Evolutionary conservation across 441 rosid genomes (phyloP).

Genomic region (Hura crepitans): DNA sequence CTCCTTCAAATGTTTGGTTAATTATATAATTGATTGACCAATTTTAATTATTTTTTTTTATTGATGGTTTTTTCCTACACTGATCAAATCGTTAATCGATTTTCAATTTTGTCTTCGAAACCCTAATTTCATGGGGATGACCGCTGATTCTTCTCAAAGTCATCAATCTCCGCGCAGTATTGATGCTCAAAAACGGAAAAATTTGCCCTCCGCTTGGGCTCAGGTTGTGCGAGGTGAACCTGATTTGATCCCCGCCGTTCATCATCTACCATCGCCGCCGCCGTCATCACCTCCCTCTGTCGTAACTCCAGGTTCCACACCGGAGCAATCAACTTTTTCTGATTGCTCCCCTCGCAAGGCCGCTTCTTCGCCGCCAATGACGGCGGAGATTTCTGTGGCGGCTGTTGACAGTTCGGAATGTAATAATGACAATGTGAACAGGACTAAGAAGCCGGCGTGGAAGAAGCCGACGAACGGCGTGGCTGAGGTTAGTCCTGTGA

Average conservation of each 20-base stretch:
- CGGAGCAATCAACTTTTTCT: conserved; percentile 28
- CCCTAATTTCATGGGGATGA: conserved; percentile 39
- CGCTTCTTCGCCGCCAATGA: conserved; percentile 18
- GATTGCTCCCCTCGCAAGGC: conserved; percentile 32
- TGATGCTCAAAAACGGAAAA: conserved; percentile 30
- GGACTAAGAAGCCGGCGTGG: conserved; percentile 53
- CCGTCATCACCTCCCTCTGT: conserved; percentile 25
- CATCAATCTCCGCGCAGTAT: conserved; percentile 25
- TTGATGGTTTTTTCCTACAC: conserved; percentile 11
- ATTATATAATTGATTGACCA: neutral
- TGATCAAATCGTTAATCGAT: conserved; percentile 9
- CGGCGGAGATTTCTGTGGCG: conserved; percentile 25
- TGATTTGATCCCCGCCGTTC: conserved; percentile 17
- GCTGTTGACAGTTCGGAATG: conserved; percentile 8
- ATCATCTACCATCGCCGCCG: conserved; percentile 30
- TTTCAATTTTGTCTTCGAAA: conserved; percentile 14
- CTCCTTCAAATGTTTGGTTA: neutral
- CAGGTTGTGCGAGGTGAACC: conserved; percentile 45
- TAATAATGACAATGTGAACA: conserved; percentile 26
- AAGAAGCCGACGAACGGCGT: conserved; percentile 52
- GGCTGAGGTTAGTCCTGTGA: conserved; percentile 44
- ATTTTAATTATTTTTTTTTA: neutral
- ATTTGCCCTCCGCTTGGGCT: conserved; percentile 42
- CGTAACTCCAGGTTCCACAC: neutral
- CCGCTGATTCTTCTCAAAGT: conserved; percentile 40